Evolutionary conservation across 2,329 filamentous ascomycete species (phyloP), one percentile per base, ranked within the genome.

Genomic region (Aureobasidium sp.): DNA sequence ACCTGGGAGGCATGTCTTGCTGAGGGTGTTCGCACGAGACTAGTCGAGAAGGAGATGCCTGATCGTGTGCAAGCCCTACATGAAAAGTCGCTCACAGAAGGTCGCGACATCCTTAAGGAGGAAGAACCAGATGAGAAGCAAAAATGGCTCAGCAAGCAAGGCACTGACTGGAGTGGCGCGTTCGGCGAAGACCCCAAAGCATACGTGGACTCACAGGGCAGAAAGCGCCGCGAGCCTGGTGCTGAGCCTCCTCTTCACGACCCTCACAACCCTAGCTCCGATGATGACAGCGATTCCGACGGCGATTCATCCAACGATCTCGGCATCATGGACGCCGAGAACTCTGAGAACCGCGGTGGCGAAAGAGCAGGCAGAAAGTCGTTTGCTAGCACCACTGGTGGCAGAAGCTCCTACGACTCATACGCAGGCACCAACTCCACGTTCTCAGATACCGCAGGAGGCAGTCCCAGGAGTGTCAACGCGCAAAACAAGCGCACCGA

Each of bases 1-100:
- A 89, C 88, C 0, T 97, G 92, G 91, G 91, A 97, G 74, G 90
- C 91, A 0, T 97, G 93, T 72, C 84, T 88, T 44, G 86, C 91
- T 0, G 92, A 97, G 73, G 93, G 93, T 14, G 90, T 96, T 0
- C 85, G 94, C 2, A 76, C 81, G 15, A 83, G 86, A 61, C 82
- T 85, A 31, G 90, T 97, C 0, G 78, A 82, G 11, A 82, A 86
- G 27, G 88, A 95, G 69, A 79, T 96, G 0, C 90, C 91, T 0
- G 84, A 86, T 0, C 76, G 83, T 12, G 82, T 93, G 0, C 84
- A 89, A 72, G 82, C 87, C 68, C 79, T 96, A 12, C 93, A 97
- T 72, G 89, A 96, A 34, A 80, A 89, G 65, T 93, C 89, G 0
- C 77, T 97, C 39, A 87, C 87, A 0, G 82, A 93, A 58, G 89